A percentile compares a stretch with the other conserved stretches of the same genome.
Evolutionary conservation across 2,329 filamentous ascomycete genomes (phyloP).

Genomic region (Pleoardoris graminearum): DNA sequence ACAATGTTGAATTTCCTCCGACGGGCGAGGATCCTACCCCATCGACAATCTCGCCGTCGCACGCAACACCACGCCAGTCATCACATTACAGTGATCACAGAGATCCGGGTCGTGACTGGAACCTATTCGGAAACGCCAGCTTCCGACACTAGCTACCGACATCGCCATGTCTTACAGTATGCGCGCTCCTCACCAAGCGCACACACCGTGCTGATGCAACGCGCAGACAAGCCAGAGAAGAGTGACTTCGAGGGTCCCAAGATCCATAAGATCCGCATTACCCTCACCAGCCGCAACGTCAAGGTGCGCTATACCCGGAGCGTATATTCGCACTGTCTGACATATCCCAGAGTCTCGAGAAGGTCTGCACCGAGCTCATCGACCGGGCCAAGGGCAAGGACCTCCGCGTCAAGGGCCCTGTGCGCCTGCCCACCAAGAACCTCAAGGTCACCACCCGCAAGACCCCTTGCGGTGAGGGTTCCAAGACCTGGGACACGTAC

Average conservation of each 20-base stretch:
- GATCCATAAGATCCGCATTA: slow-evolving; percentile 98
- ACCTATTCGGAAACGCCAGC: slow-evolving; percentile 28
- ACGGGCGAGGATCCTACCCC: not conserved
- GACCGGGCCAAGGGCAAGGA: slow-evolving; percentile 99
- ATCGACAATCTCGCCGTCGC: slow-evolving; percentile 36
- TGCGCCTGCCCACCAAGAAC: slow-evolving; percentile 96
- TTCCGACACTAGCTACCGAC: slow-evolving; percentile 22
- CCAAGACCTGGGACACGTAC: slow-evolving; percentile 98
- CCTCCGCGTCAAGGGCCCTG: slow-evolving; percentile 96
- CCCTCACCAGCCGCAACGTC: slow-evolving; percentile 93
- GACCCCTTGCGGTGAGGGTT: slow-evolving; percentile 99
- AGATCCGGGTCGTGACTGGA: slow-evolving; percentile 54
- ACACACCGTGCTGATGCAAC: slow-evolving; percentile 14
- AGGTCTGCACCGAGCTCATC: slow-evolving; percentile 93
- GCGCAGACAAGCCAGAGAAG: slow-evolving; percentile 81
- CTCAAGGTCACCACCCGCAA: slow-evolving; percentile 97
- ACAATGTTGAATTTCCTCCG: slow-evolving; percentile 14
- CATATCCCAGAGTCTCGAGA: slow-evolving; percentile 19
- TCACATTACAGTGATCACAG: slow-evolving; percentile 57
- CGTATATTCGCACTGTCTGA: too few relatives aligned
- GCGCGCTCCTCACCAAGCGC: not conserved
- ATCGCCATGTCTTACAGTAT: slow-evolving; percentile 44
- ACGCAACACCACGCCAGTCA: slow-evolving; percentile 49
- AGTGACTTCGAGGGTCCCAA: slow-evolving; percentile 88
- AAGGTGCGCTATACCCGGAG: slow-evolving; percentile 52